Percentiles rank a stretch among this genome's conserved stretches.
Evolutionary conservation across 352 stramenopile genomes (phyloP).

Genomic region (Phytophthora sojae): DNA sequence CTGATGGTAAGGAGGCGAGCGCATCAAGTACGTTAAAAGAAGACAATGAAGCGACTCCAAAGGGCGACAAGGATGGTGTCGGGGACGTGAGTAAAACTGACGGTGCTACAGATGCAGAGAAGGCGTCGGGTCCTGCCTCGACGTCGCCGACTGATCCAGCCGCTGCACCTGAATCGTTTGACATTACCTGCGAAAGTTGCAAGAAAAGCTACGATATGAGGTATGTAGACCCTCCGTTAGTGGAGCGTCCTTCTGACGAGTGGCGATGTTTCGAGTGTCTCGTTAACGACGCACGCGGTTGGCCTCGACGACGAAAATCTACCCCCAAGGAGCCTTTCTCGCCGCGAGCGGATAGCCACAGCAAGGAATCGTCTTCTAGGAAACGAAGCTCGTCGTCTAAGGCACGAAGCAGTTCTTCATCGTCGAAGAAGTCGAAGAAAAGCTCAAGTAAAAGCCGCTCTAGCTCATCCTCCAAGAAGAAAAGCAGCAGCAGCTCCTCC

Average conservation of each 20-base stretch:
- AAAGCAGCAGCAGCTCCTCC: slow-evolving; percentile 55
- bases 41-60: slow-evolving; percentile 3
- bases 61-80: not conserved
- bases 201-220: slow-evolving; percentile 86
- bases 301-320: slow-evolving; percentile 67
- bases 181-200: slow-evolving; percentile 83
- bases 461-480: slow-evolving; percentile 55
- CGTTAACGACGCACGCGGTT: slow-evolving; percentile 86
- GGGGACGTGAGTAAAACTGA: slow-evolving; percentile 6
- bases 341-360: slow-evolving; percentile 18
- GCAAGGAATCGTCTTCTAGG: slow-evolving; percentile 32
- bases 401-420: slow-evolving; percentile 43
- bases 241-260: slow-evolving; percentile 74
- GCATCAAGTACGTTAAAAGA: slow-evolving; percentile 2
- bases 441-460: slow-evolving; percentile 47
- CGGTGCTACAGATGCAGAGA: slow-evolving; percentile 4
- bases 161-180: slow-evolving; percentile 58
- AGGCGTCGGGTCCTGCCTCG: slow-evolving; percentile 14
- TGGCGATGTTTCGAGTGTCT: slow-evolving; percentile 91
- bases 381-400: slow-evolving; percentile 56
- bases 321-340: slow-evolving; percentile 39
- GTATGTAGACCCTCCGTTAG: slow-evolving; percentile 83
- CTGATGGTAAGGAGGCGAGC: not conserved
- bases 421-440: slow-evolving; percentile 54
- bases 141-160: slow-evolving; percentile 36